Percentiles rank a stretch among this genome's conserved stretches.
Evolutionary conservation across 1,284 basidiomycete species (phyloP).

Genomic region (Rugiboletus extremiorientalis): DNA sequence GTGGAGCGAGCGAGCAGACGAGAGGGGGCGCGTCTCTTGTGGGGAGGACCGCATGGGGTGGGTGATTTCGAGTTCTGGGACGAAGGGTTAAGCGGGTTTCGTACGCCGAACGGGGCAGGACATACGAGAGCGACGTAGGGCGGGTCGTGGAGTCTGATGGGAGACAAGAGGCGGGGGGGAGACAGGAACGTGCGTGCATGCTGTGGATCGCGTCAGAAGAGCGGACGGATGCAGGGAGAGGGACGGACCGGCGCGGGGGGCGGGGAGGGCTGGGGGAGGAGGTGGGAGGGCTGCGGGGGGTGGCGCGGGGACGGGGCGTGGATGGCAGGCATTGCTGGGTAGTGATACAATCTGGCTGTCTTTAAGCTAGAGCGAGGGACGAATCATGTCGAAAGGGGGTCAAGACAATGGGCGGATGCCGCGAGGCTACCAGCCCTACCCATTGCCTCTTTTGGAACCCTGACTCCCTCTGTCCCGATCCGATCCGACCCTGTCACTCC

Average conservation of each 20-base stretch:
- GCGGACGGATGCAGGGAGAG: not conserved
- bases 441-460: constrained; percentile 25
- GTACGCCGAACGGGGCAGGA: not conserved
- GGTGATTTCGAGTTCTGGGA: constrained; percentile 39
- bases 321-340: constrained; percentile 32
- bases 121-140: constrained; percentile 26
- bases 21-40: constrained; percentile 32
- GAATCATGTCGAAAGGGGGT: constrained; percentile 25
- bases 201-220: constrained; percentile 13
- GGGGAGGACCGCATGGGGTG: constrained; percentile 35
- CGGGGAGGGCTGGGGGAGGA: constrained; percentile 9
- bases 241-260: constrained; percentile 3
- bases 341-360: constrained; percentile 25
- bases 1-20: constrained; percentile 26
- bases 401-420: constrained; percentile 27
- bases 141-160: constrained; percentile 29
- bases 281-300: constrained; percentile 13
- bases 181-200: constrained; percentile 15
- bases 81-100: constrained; percentile 11
- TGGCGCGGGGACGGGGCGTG: constrained; percentile 32
- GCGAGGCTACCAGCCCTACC: constrained; percentile 20
- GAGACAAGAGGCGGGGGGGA: constrained; percentile 35
- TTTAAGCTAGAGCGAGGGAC: constrained; percentile 14
- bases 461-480: constrained; percentile 20
- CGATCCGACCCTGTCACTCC: too few species aligned